Evolutionary conservation across 495 filamentous ascomycete species (phyloP), one percentile per base, ranked within the genome.

Genomic region (Eremomyces bilateralis): DNA sequence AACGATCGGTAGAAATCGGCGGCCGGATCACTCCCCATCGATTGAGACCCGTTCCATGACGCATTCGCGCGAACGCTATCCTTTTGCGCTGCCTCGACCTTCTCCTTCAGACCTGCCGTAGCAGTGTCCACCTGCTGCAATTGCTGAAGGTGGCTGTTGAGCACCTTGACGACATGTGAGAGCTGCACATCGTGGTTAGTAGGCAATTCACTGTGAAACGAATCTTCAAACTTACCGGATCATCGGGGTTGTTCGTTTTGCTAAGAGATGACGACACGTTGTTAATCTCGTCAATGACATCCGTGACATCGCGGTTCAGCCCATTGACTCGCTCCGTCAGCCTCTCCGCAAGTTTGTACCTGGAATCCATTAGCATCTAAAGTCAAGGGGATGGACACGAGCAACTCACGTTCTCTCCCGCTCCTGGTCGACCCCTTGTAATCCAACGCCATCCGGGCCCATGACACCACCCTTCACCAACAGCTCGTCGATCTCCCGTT

Each of bases 281-380:
- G 48, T 99, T 99, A 48, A 95, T 88, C 54, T 93, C 88, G 48
- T 92, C 83, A 48, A 99, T 92, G 83, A 99, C 94, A 55, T 74
- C 79, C 27, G 65, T 65, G 33, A 95, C 59, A 52, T 92, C 82
- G 52, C 76, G 80, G 53, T 80, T 80, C 76, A 92, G 90, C 36
- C 82, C 78, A 28, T 82, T 80, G 46, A 95, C 53, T 34, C 72
- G 67, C 46, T 91, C 80, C 1, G 78, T 79, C 29, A 95, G 63
- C 53, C 77, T 81, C 62, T 94, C 84, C 8, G 88, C 88, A 17
- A 84, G 53, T 61, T 53, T 53, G 47, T 54, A 56, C 16, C 52
- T 54, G 36, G 2, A 13, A 12, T 30, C 16, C 15, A 34, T 44
- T 24, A 47, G 34, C 33, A 28, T 21, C 15, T 12, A 8, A 13